These are phyloP conservation scores for Talaromyces sp. DNA, from an alignment of 2,329 filamentous ascomycete species.

Conservation along the genomic window DNA sequence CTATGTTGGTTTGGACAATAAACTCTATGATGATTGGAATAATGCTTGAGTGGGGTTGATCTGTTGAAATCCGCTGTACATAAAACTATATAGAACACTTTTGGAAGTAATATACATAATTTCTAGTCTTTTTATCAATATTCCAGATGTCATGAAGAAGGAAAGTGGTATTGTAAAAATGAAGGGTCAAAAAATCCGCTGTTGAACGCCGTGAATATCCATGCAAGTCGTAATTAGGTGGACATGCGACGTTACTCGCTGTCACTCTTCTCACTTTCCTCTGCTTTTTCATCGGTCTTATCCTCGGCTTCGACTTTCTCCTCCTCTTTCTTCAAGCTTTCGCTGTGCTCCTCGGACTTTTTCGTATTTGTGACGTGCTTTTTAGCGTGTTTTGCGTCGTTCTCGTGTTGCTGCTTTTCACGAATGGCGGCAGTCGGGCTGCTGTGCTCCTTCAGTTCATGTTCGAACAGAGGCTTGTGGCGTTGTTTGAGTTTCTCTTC, in stretches of 20 bases:
- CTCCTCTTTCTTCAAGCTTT: slow-evolving; percentile 14
- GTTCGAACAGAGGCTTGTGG: slow-evolving; percentile 31
- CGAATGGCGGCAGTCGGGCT: not conserved
- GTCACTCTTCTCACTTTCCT: slow-evolving; percentile 22
- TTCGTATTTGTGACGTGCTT: not conserved
- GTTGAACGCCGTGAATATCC: not conserved
- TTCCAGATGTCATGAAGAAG: too few relatives aligned
- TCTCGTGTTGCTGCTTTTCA: slow-evolving; percentile 14
- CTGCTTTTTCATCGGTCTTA: slow-evolving; percentile 6
- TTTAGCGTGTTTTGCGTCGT: slow-evolving; percentile 1
- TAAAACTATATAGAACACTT: not conserved
- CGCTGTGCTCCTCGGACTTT: not conserved
- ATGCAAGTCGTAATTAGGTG: not conserved
- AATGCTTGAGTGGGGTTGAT: not conserved
- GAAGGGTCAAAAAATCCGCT: not conserved
- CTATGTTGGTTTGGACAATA: slow-evolving; percentile 50
- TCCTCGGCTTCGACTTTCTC: slow-evolving; percentile 12
- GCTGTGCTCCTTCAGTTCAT: slow-evolving; percentile 16
- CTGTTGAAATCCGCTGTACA: not conserved
- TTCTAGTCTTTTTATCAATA: not conserved
- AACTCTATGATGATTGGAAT: slow-evolving; percentile 45
- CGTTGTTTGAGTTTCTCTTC: slow-evolving; percentile 41
- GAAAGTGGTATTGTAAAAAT: not conserved
- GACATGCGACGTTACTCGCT: slow-evolving; percentile 2
- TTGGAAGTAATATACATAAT: not conserved